phyloP scores from a whole-genome alignment of 2,329 filamentous ascomycete species.

The Zymoseptoria tritici region DNA sequence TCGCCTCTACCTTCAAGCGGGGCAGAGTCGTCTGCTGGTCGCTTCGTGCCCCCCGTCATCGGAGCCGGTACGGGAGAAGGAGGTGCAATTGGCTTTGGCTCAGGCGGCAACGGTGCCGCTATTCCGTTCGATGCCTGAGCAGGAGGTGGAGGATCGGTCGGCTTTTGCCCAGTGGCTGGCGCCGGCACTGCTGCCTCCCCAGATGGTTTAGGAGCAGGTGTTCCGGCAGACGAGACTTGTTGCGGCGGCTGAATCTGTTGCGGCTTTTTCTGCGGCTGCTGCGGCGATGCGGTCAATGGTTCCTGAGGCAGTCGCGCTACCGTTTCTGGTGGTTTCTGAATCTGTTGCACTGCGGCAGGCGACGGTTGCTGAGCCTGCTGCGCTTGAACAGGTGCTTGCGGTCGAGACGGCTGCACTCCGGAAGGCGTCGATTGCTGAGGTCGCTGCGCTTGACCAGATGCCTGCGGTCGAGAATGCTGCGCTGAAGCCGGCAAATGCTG shows the following conservation, averaged over 20 bases:
- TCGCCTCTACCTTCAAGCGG: neutral
- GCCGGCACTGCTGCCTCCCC: neutral
- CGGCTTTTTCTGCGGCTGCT: neutral
- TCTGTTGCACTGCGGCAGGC: neutral
- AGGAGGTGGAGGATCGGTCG: neutral
- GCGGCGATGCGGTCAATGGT: neutral
- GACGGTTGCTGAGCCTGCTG: neutral
- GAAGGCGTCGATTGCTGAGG: neutral
- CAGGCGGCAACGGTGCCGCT: too few species aligned
- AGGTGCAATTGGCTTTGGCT: neutral
- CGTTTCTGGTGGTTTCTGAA: neutral
- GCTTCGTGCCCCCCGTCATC: conserved; percentile 6
- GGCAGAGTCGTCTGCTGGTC: conserved; percentile 4
- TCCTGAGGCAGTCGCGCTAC: neutral
- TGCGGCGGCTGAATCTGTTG: neutral
- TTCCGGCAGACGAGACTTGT: neutral
- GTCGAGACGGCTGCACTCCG: neutral
- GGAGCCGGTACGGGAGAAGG: neutral
- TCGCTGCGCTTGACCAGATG: neutral
- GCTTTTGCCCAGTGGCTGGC: neutral
- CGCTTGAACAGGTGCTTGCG: neutral
- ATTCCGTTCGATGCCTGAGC: neutral
- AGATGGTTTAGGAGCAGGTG: neutral
- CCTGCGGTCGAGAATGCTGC: neutral
- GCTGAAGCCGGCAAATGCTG: neutral